These are phyloP conservation scores for Russula sp. DNA, from an alignment of 768 basidiomycete species.

Conservation along the genomic window DNA sequence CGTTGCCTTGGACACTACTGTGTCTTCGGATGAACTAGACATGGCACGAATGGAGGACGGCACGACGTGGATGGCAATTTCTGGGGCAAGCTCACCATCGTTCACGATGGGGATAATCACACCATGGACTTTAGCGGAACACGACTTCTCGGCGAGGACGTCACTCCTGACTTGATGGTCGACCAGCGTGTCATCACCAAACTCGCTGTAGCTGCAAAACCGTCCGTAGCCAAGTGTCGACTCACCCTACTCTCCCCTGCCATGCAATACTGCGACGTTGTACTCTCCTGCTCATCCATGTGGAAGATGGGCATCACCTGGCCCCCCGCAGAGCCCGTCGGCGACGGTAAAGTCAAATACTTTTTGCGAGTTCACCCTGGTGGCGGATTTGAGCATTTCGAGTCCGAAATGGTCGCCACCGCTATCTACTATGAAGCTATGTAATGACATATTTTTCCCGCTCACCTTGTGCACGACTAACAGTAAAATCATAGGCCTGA, in stretches of 20 bases:
- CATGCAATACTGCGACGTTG: constrained; percentile 77
- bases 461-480: background rate
- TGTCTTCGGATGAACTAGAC: constrained; percentile 76
- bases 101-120: constrained; percentile 74
- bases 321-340: constrained; percentile 68
- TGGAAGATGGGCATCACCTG: constrained; percentile 77
- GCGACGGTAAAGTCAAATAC: constrained; percentile 74
- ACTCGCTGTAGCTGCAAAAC: constrained; percentile 70
- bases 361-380: constrained; percentile 82
- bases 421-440: constrained; percentile 83
- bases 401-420: constrained; percentile 74
- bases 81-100: constrained; percentile 84
- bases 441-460: constrained; percentile 44
- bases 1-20: constrained; percentile 75
- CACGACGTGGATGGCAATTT: constrained; percentile 81
- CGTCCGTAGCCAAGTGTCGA: constrained; percentile 71
- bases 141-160: constrained; percentile 59
- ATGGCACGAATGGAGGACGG: constrained; percentile 93
- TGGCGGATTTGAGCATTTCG: constrained; percentile 83
- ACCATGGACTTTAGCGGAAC: constrained; percentile 82
- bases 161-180: constrained; percentile 65
- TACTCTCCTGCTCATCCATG: constrained; percentile 62
- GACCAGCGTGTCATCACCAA: constrained; percentile 77
- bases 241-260: constrained; percentile 70
- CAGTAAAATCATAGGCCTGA: constrained; percentile 58